Evolutionary conservation across 2,329 filamentous ascomycete genomes (phyloP).

Genomic region (Alternaria arborescens): DNA sequence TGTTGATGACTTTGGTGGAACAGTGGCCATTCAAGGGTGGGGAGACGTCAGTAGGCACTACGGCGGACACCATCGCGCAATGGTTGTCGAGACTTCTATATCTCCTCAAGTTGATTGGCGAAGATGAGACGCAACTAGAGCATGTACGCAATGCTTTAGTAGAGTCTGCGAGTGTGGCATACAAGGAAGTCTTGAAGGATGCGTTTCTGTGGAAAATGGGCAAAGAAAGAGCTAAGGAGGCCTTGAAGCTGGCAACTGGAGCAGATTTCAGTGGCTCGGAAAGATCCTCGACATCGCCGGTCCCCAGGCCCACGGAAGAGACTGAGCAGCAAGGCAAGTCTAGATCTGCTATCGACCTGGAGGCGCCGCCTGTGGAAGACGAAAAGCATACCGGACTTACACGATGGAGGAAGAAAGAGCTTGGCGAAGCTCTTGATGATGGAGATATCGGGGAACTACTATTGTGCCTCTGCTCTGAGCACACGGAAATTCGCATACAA

Average conservation of each 20-base stretch:
- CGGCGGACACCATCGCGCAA: constrained; percentile 42
- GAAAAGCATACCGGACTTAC: constrained; percentile 59
- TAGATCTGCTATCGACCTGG: constrained; percentile 36
- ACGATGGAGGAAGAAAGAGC: constrained; percentile 77
- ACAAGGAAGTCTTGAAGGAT: constrained; percentile 45
- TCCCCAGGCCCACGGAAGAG: constrained; percentile 28
- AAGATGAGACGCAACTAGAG: constrained; percentile 41
- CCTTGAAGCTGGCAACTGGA: constrained; percentile 45
- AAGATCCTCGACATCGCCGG: constrained; percentile 40
- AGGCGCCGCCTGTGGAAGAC: constrained; percentile 52
- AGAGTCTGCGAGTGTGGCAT: constrained; percentile 35
- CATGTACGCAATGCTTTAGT: constrained; percentile 41
- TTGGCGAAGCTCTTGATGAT: constrained; percentile 81
- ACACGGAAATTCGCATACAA: constrained; percentile 80
- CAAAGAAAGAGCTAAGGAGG: constrained; percentile 48
- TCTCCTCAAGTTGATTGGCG: constrained; percentile 48
- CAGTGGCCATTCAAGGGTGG: constrained; percentile 73
- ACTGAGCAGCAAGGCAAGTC: constrained; percentile 22
- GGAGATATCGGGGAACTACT: constrained; percentile 75
- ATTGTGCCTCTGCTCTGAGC: constrained; percentile 76
- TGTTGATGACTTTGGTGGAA: constrained; percentile 76
- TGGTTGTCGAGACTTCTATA: constrained; percentile 49
- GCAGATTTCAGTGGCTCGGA: constrained; percentile 49
- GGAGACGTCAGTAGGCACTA: constrained; percentile 33
- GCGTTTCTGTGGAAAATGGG: constrained; percentile 51